A percentile compares a stretch with the other conserved stretches of the same genome.
These are phyloP conservation scores for Lagenidium sp. DNA, from an alignment of 352 stramenopile species.

Conservation along the genomic window DNA sequence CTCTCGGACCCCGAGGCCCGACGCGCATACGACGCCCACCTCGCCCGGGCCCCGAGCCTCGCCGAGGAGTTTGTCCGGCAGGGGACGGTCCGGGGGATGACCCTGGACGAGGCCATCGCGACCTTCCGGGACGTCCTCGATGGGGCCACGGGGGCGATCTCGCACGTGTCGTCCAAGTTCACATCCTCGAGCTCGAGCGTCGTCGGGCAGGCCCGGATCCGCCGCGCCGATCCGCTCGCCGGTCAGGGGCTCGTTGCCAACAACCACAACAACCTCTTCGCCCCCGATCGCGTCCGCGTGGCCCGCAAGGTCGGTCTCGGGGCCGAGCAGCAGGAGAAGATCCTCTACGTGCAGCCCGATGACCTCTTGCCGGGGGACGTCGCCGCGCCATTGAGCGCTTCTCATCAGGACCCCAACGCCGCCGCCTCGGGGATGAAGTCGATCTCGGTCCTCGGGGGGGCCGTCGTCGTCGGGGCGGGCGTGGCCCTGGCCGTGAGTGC, in stretches of 20 bases:
- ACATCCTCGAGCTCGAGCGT: constrained; percentile 63
- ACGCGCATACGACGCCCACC: constrained; percentile 51
- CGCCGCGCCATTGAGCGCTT: constrained; percentile 10
- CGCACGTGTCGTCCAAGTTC: constrained; percentile 52
- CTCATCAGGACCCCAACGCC: not conserved
- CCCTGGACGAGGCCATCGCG: constrained; percentile 71
- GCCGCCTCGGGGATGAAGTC: constrained; percentile 24
- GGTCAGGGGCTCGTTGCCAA: constrained; percentile 29
- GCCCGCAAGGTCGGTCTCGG: constrained; percentile 45
- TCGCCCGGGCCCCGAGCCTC: constrained; percentile 34
- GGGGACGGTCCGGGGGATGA: constrained; percentile 77
- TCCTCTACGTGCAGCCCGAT: constrained; percentile 74
- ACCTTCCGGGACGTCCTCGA: constrained; percentile 77
- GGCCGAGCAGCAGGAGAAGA: constrained; percentile 46
- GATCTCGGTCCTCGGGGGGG: constrained; percentile 60
- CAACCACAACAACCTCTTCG: constrained; percentile 84
- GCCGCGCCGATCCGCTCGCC: constrained; percentile 14
- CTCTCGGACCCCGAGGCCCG: constrained; percentile 53
- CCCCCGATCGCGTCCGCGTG: constrained; percentile 58
- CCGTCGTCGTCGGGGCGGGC: constrained; percentile 67
- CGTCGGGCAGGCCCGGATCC: constrained; percentile 37
- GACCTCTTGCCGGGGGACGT: constrained; percentile 49
- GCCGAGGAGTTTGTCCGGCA: constrained; percentile 72
- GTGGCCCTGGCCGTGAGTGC: constrained; percentile 70
- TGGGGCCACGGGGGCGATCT: constrained; percentile 39